Percentiles rank a stretch among this genome's conserved stretches.
These are phyloP conservation scores for Fraxinus excelsior DNA, from an alignment of 257 asterid genomes.

Conservation along the genomic window DNA sequence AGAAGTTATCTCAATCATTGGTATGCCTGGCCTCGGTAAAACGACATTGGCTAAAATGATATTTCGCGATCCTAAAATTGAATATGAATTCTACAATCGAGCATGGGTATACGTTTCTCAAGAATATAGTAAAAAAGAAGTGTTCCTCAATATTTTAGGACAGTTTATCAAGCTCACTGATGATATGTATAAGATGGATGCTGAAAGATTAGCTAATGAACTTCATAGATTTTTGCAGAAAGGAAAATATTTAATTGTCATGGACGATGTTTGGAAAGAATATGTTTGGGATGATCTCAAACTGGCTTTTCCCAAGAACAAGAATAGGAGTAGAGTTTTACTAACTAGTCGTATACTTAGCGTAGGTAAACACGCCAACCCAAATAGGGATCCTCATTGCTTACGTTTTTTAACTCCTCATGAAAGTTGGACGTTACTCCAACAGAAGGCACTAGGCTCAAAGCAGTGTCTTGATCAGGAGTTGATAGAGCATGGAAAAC, in stretches of 20 bases:
- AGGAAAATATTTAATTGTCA: constrained; percentile 48
- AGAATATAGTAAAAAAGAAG: constrained; percentile 49
- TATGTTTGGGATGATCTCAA: constrained; percentile 56
- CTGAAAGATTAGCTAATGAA: constrained; percentile 36
- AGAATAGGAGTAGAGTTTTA: constrained; percentile 46
- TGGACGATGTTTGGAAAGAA: constrained; percentile 63
- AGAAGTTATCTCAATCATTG: constrained; percentile 49
- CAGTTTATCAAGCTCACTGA: constrained; percentile 34
- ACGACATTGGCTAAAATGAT: constrained; percentile 64
- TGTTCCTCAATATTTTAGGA: constrained; percentile 46
- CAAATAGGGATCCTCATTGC: constrained; percentile 37
- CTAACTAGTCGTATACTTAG: constrained; percentile 47
- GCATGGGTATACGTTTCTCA: constrained; percentile 62
- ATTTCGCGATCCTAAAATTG: constrained; percentile 42
- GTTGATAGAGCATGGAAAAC: constrained; percentile 35
- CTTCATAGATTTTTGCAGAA: constrained; percentile 33
- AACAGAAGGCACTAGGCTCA: constrained; percentile 43
- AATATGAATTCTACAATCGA: constrained; percentile 46
- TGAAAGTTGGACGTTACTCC: constrained; percentile 54
- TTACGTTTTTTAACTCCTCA: constrained; percentile 36
- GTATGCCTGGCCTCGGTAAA: constrained; percentile 66
- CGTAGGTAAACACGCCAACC: constrained; percentile 48
- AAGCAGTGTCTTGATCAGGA: constrained; percentile 45
- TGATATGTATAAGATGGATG: constrained; percentile 38
- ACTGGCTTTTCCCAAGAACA: constrained; percentile 48